A percentile compares a stretch with the other conserved stretches of the same genome.
phyloP scores from a whole-genome alignment of 345 rosid species.

The Corchorus olitorius region DNA sequence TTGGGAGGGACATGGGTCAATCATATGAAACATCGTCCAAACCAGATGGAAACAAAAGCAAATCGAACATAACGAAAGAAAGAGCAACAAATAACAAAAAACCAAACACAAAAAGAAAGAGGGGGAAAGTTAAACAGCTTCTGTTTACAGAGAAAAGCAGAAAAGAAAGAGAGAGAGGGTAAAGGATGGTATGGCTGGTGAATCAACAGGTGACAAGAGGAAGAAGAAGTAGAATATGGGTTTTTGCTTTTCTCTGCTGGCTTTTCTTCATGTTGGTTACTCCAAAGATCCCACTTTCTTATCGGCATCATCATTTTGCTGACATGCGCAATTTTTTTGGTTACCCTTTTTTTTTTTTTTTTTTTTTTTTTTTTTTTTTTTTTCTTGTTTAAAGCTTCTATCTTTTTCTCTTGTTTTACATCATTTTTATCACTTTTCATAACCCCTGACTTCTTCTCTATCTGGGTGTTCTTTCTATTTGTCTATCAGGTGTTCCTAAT shows the following conservation, averaged over 20 bases:
- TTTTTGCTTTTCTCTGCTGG: slow-evolving; percentile 59
- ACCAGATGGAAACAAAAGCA: neutral
- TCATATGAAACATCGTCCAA: slow-evolving; percentile 17
- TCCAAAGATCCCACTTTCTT: slow-evolving; percentile 65
- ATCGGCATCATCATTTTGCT: slow-evolving; percentile 53
- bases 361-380: too few relatives aligned
- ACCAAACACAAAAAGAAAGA: slow-evolving; percentile 3
- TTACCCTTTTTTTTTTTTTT: neutral
- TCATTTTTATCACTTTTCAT: neutral
- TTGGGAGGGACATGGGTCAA: neutral
- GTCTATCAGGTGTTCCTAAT: slow-evolving; percentile 72
- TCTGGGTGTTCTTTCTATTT: slow-evolving; percentile 26
- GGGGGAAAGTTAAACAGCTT: slow-evolving; percentile 5
- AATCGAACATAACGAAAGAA: neutral
- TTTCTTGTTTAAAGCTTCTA: neutral
- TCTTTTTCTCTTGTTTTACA: neutral
- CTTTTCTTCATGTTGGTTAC: slow-evolving; percentile 60
- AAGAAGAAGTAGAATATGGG: slow-evolving; percentile 45
- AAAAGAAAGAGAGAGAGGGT: neutral
- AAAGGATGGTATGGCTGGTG: slow-evolving; percentile 51
- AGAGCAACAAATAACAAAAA: neutral
- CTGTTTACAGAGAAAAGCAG: neutral
- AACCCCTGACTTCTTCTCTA: neutral
- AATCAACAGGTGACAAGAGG: slow-evolving; percentile 54
- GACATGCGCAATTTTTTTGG: slow-evolving; percentile 90